phyloP scores from a whole-genome alignment of 345 rosid species.

The Aegle marmelos region DNA sequence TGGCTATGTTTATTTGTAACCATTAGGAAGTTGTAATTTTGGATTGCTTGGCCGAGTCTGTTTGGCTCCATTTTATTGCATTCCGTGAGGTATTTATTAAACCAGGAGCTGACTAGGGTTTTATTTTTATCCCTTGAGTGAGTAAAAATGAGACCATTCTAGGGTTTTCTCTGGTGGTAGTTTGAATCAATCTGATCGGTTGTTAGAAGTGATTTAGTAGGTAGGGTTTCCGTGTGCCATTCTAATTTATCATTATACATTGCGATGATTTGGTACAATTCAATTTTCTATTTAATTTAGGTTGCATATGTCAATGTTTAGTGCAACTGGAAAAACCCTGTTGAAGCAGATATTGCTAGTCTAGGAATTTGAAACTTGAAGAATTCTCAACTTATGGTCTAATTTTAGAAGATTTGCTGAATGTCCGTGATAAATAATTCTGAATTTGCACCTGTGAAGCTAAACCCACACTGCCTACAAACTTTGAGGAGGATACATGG shows the following conservation, averaged over 20 bases:
- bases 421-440: slow-evolving; percentile 7
- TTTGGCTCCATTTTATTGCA: not conserved
- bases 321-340: not conserved
- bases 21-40: not conserved
- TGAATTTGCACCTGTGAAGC: slow-evolving; percentile 42
- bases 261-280: not conserved
- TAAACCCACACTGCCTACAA: slow-evolving; percentile 76
- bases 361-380: slow-evolving; percentile 1
- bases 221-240: not conserved
- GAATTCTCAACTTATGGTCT: not conserved
- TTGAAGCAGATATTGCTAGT: not conserved
- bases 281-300: not conserved
- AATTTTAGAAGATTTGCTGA: slow-evolving; percentile 1
- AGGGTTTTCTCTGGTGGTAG: not conserved
- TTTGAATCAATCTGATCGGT: not conserved
- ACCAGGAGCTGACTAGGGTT: not conserved
- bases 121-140: not conserved
- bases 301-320: not conserved
- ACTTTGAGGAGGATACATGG: slow-evolving; percentile 94
- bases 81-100: not conserved
- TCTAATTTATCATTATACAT: not conserved
- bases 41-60: not conserved
- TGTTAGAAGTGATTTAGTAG: not conserved
- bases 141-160: not conserved
- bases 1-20: not conserved